Evolutionary conservation across 805 yeast genomes (phyloP), one percentile per base, ranked within the genome.

Genomic region (Saturnispora halmiae): DNA sequence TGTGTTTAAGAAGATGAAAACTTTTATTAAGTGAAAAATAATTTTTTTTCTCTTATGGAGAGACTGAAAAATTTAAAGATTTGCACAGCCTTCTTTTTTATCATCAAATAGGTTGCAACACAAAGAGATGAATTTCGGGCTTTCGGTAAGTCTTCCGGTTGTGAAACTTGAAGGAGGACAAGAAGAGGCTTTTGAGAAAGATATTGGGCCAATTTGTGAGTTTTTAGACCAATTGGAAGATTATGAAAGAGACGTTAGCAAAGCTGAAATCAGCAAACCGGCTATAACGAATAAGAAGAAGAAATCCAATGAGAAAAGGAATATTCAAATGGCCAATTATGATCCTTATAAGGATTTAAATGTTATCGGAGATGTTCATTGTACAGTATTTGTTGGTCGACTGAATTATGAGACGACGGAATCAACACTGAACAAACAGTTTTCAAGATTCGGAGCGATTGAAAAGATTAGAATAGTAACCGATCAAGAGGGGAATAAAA

Each of bases 381-480:
- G 68, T 44, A 90, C 96, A 0, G 67, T 90, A 3, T 86, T 92
- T 55, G 70, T 90, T 6, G 80, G 82, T 0, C 64, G 96, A 40
- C 60, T 90, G 34, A 75, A 75, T 35, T 87, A 81, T 53, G 60
- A 63, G 3, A 63, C 73, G 9, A 72, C 75, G 0, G 95, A 86
- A 51, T 57, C 76, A 9, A 92, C 86, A 36, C 57, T 90, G 24
- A 78, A 77, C 29, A 69, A 70, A 42, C 69, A 64, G 29, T 82
- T 86, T 49, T 59, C 69, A 20, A 66, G 64, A 45, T 86, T 65
- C 62, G 97, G 96, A 0, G 70, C 72, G 6, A 75, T 90, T 22
- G 88, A 81, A 36, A 70, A 56, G 41, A 58, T 73, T 0, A 62
- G 83, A 22, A 66, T 80, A 1, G 82, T 81, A 0, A 62, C 75